Conservation (phyloP, 495 filamentous ascomycete genomes). For the Hypoxylon trugodes region DNA sequence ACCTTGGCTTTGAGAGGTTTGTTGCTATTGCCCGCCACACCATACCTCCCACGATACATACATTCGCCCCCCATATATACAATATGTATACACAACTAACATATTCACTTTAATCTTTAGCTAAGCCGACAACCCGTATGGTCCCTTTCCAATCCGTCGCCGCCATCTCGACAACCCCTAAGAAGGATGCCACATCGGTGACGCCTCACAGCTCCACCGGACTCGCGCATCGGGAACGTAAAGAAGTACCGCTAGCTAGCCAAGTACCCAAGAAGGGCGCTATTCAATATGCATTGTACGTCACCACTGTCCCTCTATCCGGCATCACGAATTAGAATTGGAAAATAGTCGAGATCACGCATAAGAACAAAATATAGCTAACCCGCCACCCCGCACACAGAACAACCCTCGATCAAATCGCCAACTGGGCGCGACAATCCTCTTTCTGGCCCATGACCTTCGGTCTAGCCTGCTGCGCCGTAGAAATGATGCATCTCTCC, state of each 20-base stretch:
- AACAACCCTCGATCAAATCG: conserved; percentile 88
- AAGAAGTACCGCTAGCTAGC: conserved; percentile 86
- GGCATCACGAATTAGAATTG: background rate
- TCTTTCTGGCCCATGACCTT: conserved; percentile 99
- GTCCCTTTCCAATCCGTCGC: conserved; percentile 66
- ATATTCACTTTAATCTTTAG: conserved; percentile 49
- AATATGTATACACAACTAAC: background rate
- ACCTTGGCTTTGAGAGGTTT: conserved; percentile 76
- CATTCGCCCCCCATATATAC: background rate
- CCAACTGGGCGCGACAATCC: conserved; percentile 94
- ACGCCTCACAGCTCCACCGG: conserved; percentile 53
- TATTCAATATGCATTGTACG: conserved; percentile 96
- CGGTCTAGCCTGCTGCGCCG: conserved; percentile 93
- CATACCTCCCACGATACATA: background rate
- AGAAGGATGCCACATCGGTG: conserved; percentile 62
- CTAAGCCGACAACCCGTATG: conserved; percentile 67
- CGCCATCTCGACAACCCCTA: conserved; percentile 68
- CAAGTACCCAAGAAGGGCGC: conserved; percentile 94
- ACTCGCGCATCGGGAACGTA: conserved; percentile 52
- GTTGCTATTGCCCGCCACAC: conserved; percentile 30
- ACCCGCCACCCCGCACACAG: conserved; percentile 52
- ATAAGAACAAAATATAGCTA: conserved; percentile 7
- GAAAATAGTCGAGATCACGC: too few relatives aligned
- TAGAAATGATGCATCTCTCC: conserved; percentile 99
- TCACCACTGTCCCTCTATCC: conserved; percentile 32